Evolutionary conservation across 108 stramenopile species (phyloP).

Genomic region (Parietichytrium sp.): DNA sequence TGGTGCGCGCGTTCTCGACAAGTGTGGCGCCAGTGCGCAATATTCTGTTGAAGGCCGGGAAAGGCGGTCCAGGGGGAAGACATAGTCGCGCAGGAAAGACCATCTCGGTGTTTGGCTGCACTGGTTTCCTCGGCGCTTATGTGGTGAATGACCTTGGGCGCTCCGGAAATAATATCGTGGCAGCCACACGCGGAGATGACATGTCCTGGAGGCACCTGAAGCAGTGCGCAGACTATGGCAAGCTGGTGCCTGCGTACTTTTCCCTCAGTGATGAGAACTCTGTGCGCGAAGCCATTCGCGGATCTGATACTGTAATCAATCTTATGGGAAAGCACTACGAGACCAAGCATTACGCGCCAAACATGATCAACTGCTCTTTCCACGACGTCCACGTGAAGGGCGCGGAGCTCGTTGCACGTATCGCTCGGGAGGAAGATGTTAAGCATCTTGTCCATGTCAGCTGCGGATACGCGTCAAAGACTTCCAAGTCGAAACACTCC

Average conservation of each 20-base stretch:
- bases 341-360: conserved; percentile 6
- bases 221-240: conserved; percentile 84
- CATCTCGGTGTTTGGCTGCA: conserved; percentile 84
- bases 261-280: conserved; percentile 78
- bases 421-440: conserved; percentile 84
- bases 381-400: conserved; percentile 83
- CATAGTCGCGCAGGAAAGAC: conserved; percentile 65
- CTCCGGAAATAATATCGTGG: conserved; percentile 57
- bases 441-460: conserved; percentile 86
- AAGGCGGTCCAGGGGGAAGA: conserved; percentile 46
- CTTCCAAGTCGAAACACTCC: conserved; percentile 79
- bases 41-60: too few relatives aligned
- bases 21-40: too few relatives aligned
- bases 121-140: conserved; percentile 87
- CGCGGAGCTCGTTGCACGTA: conserved; percentile 78
- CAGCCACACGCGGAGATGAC: conserved; percentile 88
- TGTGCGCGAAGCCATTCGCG: conserved; percentile 79
- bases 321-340: conserved; percentile 83
- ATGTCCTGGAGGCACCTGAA: conserved; percentile 85
- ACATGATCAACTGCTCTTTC: conserved; percentile 69
- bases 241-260: conserved; percentile 75
- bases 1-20: too few relatives aligned
- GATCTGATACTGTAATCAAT: conserved; percentile 89
- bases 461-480: conserved; percentile 69
- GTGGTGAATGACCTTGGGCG: conserved; percentile 51